Evolutionary conservation across 257 asterid genomes (phyloP).

Genomic region (Gentiana macrophylla): DNA sequence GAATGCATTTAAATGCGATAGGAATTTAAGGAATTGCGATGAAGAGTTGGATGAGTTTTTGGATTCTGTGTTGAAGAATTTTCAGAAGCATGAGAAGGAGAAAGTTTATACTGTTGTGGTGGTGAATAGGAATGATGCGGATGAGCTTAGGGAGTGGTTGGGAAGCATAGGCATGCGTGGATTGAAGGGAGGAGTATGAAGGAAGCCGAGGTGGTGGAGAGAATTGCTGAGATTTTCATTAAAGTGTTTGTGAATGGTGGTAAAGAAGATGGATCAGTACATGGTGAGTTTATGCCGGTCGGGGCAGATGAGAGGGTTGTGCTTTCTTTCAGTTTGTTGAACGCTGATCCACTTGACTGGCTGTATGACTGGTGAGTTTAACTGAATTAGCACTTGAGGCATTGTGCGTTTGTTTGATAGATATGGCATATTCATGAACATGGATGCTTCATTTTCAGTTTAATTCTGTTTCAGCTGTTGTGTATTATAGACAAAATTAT

Average conservation of each 20-base stretch:
- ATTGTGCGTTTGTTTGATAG: no score
- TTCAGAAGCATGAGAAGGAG: conserved; percentile 12
- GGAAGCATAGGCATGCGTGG: conserved; percentile 89
- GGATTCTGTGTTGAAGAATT: conserved; percentile 29
- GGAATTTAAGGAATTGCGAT: conserved; percentile 22
- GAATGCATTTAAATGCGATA: conserved; percentile 23
- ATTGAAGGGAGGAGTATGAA: conserved; percentile 46
- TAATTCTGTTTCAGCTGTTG: background rate
- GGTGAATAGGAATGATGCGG: conserved; percentile 37
- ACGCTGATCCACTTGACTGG: conserved; percentile 77
- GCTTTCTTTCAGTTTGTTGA: conserved; percentile 88
- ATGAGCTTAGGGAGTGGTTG: conserved; percentile 57
- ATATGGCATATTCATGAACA: background rate
- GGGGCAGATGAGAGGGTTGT: conserved; percentile 93
- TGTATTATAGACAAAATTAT: background rate
- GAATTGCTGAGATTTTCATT: conserved; percentile 62
- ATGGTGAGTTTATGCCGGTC: conserved; percentile 94
- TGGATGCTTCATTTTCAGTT: background rate
- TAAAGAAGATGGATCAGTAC: conserved; percentile 64
- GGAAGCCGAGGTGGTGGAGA: conserved; percentile 46
- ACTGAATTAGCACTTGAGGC: no score
- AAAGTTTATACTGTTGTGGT: conserved; percentile 61
- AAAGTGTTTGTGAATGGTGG: conserved; percentile 74
- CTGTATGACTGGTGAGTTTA: conserved; percentile 60
- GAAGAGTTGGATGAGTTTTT: conserved; percentile 54